phyloP scores from a whole-genome alignment of 2,329 filamentous ascomycete species.

The Intubia oerlemansii region DNA sequence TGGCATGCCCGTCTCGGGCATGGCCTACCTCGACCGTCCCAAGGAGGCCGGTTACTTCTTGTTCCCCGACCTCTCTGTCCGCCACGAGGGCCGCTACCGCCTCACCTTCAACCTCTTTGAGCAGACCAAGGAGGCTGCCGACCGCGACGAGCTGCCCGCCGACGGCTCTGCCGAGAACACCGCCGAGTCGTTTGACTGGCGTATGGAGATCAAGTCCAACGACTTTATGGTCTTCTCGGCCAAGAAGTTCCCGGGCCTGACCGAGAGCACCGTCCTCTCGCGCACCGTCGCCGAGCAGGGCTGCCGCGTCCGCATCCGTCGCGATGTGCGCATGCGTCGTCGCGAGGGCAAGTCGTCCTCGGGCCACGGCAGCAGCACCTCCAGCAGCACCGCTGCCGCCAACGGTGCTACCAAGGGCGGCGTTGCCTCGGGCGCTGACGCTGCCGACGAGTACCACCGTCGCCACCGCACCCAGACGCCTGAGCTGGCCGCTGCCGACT shows the following conservation, averaged over 20 bases:
- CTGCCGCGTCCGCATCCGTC: slow-evolving; percentile 84
- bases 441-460: slow-evolving; percentile 13
- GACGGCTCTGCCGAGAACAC: too few relatives aligned
- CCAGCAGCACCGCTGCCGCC: too few relatives aligned
- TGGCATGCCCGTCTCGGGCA: slow-evolving; percentile 83
- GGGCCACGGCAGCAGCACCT: background rate
- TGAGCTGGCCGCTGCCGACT: slow-evolving; percentile 9
- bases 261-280: slow-evolving; percentile 74
- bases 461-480: slow-evolving; percentile 14
- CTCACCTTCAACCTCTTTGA: slow-evolving; percentile 86
- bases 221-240: slow-evolving; percentile 85
- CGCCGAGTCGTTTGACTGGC: slow-evolving; percentile 48
- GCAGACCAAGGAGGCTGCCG: slow-evolving; percentile 68
- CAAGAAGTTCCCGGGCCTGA: slow-evolving; percentile 93
- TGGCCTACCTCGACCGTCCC: slow-evolving; percentile 87
- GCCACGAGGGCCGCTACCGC: slow-evolving; percentile 86
- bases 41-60: slow-evolving; percentile 74
- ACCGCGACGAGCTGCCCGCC: slow-evolving; percentile 39
- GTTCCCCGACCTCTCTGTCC: slow-evolving; percentile 88
- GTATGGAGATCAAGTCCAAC: slow-evolving; percentile 73
- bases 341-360: slow-evolving; percentile 25
- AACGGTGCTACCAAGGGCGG: slow-evolving; percentile 11
- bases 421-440: too few relatives aligned
- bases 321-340: slow-evolving; percentile 34
- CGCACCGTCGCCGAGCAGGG: slow-evolving; percentile 89